Evolutionary conservation across 768 basidiomycete genomes (phyloP).

Genomic region (Podaxis sp.): DNA sequence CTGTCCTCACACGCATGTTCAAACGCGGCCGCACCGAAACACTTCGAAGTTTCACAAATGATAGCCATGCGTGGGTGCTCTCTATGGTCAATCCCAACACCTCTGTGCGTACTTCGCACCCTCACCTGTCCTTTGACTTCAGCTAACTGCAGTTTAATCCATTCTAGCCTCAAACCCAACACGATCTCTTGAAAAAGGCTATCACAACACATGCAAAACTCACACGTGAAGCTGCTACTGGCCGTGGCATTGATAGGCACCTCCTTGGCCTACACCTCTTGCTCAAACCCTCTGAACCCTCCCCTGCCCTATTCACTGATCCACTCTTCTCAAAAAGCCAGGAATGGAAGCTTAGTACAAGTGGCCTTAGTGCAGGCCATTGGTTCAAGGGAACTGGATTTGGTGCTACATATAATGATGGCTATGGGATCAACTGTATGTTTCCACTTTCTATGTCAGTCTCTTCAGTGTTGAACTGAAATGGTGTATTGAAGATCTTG

Average conservation of each 20-base stretch:
- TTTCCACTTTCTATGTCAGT: constrained; percentile 16
- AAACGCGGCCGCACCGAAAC: constrained; percentile 89
- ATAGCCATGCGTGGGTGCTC: constrained; percentile 76
- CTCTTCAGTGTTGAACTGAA: neutral
- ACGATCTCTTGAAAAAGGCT: constrained; percentile 62
- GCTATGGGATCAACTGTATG: constrained; percentile 94
- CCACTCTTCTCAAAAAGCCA: constrained; percentile 70
- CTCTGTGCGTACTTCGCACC: constrained; percentile 37
- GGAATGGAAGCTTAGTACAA: constrained; percentile 88
- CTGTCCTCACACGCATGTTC: constrained; percentile 85
- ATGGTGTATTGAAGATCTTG: constrained; percentile 57
- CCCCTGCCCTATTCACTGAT: constrained; percentile 72
- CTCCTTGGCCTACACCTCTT: constrained; percentile 80
- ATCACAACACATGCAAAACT: constrained; percentile 68
- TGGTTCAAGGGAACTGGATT: constrained; percentile 92
- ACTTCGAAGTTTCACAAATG: constrained; percentile 70
- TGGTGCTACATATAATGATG: constrained; percentile 78
- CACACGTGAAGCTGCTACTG: constrained; percentile 76
- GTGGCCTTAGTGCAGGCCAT: constrained; percentile 82
- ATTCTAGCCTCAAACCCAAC: constrained; percentile 26
- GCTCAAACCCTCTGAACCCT: constrained; percentile 57
- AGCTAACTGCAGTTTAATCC: neutral
- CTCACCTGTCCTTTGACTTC: neutral
- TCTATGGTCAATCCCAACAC: constrained; percentile 60
- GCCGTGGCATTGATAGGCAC: constrained; percentile 87